phyloP scores from a whole-genome alignment of 345 rosid genomes.

The Rubroshorea leprosula region DNA sequence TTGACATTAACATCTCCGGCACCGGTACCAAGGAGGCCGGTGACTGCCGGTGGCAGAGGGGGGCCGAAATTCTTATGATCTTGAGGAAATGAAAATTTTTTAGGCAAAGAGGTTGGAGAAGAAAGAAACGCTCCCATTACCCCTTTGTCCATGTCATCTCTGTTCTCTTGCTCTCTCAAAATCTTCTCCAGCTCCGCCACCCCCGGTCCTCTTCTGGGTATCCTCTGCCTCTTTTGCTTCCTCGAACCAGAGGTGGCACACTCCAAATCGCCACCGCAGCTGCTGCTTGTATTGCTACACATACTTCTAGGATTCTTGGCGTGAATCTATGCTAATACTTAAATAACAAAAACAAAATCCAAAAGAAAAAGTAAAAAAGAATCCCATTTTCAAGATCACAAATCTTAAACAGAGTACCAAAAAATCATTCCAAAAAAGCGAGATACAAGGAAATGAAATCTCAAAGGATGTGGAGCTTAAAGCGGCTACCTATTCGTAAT shows the following conservation, averaged over 20 bases:
- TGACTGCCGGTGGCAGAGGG: neutral
- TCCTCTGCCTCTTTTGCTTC: slow-evolving; percentile 41
- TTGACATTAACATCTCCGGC: neutral
- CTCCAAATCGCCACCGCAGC: slow-evolving; percentile 21
- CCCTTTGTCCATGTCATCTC: neutral
- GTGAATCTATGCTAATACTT: neutral
- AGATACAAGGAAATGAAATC: slow-evolving; percentile 58
- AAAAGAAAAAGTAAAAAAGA: slow-evolving; percentile 24
- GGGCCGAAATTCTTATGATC: neutral
- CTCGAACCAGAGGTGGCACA: slow-evolving; percentile 25
- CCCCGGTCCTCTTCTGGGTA: slow-evolving; percentile 71
- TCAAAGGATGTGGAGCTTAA: slow-evolving; percentile 34
- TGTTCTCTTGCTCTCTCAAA: slow-evolving; percentile 50
- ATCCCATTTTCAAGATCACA: slow-evolving; percentile 31
- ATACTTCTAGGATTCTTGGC: slow-evolving; percentile 8
- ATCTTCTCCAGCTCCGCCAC: slow-evolving; percentile 83
- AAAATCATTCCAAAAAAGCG: slow-evolving; percentile 36
- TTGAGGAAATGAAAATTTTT: neutral
- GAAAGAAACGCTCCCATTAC: slow-evolving; percentile 10
- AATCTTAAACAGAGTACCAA: slow-evolving; percentile 35
- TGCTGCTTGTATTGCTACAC: slow-evolving; percentile 44
- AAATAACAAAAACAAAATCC: slow-evolving; percentile 10
- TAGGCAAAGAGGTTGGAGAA: slow-evolving; percentile 7
- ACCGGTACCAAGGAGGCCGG: neutral
- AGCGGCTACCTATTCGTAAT: slow-evolving; percentile 40